Evolutionary conservation across 2,329 filamentous ascomycete species (phyloP).

Genomic region (Aspergillus niger): DNA sequence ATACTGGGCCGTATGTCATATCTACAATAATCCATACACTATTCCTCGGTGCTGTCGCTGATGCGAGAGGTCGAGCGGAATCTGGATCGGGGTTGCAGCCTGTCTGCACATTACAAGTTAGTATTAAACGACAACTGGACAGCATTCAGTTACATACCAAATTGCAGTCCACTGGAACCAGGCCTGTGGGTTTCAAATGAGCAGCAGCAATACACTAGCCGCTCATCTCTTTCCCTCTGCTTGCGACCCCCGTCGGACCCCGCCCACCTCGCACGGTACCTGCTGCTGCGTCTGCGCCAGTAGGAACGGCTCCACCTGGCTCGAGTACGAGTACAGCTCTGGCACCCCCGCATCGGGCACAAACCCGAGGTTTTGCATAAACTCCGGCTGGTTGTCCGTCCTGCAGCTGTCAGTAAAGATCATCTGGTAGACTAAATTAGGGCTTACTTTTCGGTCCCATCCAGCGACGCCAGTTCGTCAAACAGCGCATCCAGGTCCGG

Average conservation of each 20-base stretch:
- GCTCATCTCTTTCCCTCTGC: constrained; percentile 15
- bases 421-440: no score
- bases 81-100: no score
- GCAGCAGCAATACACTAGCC: not conserved
- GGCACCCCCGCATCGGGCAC: constrained; percentile 39
- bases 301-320: constrained; percentile 38
- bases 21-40: no score
- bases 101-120: no score
- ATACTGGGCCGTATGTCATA: no score
- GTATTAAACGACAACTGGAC: no score
- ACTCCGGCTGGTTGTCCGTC: constrained; percentile 38
- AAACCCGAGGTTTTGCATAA: constrained; percentile 44
- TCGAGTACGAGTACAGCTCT: constrained; percentile 39
- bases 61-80: no score
- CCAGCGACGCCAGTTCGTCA: constrained; percentile 60
- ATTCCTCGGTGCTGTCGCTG: no score
- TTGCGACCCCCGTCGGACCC: constrained; percentile 27
- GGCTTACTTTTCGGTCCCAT: constrained; percentile 51
- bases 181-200: no score
- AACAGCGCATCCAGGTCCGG: constrained; percentile 54
- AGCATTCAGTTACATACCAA: no score
- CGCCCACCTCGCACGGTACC: constrained; percentile 18
- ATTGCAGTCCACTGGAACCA: no score
- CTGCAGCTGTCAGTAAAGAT: constrained; percentile 19
- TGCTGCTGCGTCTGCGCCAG: constrained; percentile 34